Conservation (phyloP, 2,329 filamentous ascomycete genomes). For the Sclerotinia glacialis region DNA sequence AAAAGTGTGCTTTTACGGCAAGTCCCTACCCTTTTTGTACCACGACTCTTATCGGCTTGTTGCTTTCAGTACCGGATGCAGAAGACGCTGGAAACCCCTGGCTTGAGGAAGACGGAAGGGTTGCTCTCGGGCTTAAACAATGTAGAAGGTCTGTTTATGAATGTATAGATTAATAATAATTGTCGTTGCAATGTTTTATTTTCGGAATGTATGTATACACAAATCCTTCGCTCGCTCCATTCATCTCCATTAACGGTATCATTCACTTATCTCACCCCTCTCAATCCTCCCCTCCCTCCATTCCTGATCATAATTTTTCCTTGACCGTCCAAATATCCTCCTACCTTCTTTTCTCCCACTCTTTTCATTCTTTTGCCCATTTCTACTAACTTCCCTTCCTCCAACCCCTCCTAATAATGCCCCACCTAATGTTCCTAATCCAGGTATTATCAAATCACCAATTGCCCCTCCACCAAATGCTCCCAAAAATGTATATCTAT, state of each 20-base stretch:
- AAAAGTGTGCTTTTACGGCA: no score
- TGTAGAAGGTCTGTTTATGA: no score
- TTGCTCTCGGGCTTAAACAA: no score
- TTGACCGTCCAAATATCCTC: conserved; percentile 1
- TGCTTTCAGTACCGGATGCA: neutral
- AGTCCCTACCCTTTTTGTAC: neutral
- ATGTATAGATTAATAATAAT: no score
- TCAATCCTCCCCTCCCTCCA: conserved; percentile 22
- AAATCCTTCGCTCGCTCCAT: no score
- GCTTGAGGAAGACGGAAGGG: no score
- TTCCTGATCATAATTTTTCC: conserved; percentile 23
- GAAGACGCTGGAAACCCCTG: no score
- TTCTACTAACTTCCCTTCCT: conserved; percentile 26
- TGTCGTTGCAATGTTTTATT: no score
- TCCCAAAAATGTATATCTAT: conserved; percentile 31
- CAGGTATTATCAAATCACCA: conserved; percentile 32
- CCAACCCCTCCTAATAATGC: conserved; percentile 29
- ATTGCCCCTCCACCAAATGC: conserved; percentile 30
- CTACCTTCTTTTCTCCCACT: conserved; percentile 13
- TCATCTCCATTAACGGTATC: neutral
- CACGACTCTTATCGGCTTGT: no score
- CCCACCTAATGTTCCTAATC: conserved; percentile 31
- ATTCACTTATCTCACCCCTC: conserved; percentile 19
- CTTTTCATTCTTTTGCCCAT: neutral
- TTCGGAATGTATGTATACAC: no score